Evolutionary conservation across 2,329 filamentous ascomycete species (phyloP).

Genomic region (Alternaria brassicicola): DNA sequence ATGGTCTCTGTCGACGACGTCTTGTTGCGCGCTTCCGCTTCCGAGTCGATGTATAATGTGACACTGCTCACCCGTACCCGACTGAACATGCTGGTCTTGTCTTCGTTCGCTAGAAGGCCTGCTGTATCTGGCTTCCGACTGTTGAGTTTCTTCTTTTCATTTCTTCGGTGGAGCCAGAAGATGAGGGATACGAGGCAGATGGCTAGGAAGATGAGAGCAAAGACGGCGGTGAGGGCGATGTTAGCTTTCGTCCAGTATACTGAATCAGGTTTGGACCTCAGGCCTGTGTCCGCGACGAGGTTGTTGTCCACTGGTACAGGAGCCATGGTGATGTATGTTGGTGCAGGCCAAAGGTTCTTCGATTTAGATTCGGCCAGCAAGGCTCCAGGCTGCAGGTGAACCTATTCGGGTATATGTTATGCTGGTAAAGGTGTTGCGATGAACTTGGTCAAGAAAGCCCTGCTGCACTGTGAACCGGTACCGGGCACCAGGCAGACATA

Average conservation of each 20-base stretch:
- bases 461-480: conserved; percentile 11
- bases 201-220: conserved; percentile 30
- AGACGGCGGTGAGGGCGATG: conserved; percentile 36
- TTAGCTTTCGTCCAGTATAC: conserved; percentile 34
- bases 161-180: conserved; percentile 30
- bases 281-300: conserved; percentile 13
- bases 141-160: conserved; percentile 34
- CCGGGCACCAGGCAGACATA: conserved; percentile 32
- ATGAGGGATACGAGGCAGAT: conserved; percentile 26
- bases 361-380: background rate
- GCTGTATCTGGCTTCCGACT: conserved; percentile 29
- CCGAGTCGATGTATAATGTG: conserved; percentile 37
- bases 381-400: background rate
- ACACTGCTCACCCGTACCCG: conserved; percentile 37
- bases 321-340: conserved; percentile 25
- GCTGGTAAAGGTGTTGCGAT: conserved; percentile 10
- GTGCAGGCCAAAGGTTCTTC: background rate
- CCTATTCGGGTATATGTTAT: background rate
- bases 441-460: conserved; percentile 14
- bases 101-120: conserved; percentile 37
- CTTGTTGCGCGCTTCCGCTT: conserved; percentile 24
- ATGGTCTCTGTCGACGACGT: conserved; percentile 32
- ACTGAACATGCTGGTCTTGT: conserved; percentile 45
- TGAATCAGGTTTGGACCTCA: conserved; percentile 14
- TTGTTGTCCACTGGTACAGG: conserved; percentile 31